These are phyloP conservation scores for Huntiella moniliformis DNA, from an alignment of 2,329 filamentous ascomycete species.

Conservation along the genomic window DNA sequence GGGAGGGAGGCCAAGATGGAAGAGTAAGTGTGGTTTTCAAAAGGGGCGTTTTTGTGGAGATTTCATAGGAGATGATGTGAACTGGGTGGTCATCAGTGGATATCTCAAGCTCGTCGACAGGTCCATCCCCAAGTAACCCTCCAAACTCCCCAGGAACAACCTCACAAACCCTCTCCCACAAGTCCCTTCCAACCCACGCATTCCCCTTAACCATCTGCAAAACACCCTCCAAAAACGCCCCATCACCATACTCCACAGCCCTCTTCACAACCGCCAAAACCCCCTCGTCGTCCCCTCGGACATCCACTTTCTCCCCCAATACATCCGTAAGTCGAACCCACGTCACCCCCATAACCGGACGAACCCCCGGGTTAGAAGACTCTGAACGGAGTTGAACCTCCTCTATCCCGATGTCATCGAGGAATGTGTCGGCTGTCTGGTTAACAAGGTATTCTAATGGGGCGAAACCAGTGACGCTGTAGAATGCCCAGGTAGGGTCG, in stretches of 20 bases:
- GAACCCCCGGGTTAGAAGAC: not conserved
- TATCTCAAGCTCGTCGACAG: not conserved
- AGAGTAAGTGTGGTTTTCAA: too few relatives aligned
- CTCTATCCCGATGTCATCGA: not conserved
- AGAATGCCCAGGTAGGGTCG: not conserved
- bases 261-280: not conserved
- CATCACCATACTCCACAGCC: not conserved
- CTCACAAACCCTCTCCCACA: too few relatives aligned
- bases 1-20: too few relatives aligned
- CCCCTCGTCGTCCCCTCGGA: not conserved
- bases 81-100: too few relatives aligned
- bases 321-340: not conserved
- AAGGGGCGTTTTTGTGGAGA: too few relatives aligned
- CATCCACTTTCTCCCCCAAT: not conserved
- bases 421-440: not conserved
- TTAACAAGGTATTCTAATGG: not conserved
- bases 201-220: too few relatives aligned
- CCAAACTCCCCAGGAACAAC: not conserved
- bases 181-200: too few relatives aligned
- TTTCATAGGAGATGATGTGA: too few relatives aligned
- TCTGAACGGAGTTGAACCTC: not conserved
- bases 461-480: not conserved
- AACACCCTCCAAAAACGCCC: too few relatives aligned
- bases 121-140: not conserved
- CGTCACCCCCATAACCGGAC: not conserved